These are phyloP conservation scores for Inga laurina DNA, from an alignment of 306 rosid genomes.

Conservation along the genomic window DNA sequence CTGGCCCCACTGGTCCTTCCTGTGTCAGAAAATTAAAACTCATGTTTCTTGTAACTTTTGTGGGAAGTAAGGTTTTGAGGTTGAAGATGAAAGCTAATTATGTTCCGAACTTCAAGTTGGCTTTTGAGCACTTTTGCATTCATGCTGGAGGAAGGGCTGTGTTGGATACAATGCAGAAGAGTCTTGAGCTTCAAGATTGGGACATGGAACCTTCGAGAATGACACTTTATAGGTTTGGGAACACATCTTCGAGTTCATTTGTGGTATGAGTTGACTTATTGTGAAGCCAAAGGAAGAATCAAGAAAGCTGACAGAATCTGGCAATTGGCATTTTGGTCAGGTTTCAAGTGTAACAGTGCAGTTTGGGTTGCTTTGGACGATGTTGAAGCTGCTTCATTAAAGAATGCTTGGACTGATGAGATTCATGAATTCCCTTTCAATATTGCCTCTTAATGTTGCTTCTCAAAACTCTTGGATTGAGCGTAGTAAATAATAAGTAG, in stretches of 20 bases:
- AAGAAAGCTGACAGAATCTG: conserved; percentile 25
- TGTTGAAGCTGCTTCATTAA: conserved; percentile 10
- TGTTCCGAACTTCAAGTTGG: conserved; percentile 25
- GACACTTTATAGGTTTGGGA: conserved; percentile 31
- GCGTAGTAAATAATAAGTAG: background rate
- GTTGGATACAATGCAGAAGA: conserved; percentile 19
- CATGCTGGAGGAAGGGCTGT: conserved; percentile 32
- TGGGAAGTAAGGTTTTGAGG: background rate
- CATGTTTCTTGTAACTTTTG: background rate
- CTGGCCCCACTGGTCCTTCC: conserved; percentile 21
- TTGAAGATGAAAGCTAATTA: background rate
- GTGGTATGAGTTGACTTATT: conserved; percentile 32
- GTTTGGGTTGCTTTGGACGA: conserved; percentile 30
- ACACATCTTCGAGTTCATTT: background rate
- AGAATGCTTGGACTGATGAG: conserved; percentile 29
- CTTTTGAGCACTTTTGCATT: conserved; percentile 27
- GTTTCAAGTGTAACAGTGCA: conserved; percentile 39
- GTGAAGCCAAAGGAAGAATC: conserved; percentile 33
- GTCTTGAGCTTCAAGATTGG: conserved; percentile 11
- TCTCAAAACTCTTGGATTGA: background rate
- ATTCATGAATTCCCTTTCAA: conserved; percentile 29
- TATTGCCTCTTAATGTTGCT: background rate
- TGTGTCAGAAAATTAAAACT: background rate
- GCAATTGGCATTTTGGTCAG: conserved; percentile 38
- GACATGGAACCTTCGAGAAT: conserved; percentile 30